Conservation (phyloP, 495 filamentous ascomycete genomes). For the Penicillium steckii region DNA sequence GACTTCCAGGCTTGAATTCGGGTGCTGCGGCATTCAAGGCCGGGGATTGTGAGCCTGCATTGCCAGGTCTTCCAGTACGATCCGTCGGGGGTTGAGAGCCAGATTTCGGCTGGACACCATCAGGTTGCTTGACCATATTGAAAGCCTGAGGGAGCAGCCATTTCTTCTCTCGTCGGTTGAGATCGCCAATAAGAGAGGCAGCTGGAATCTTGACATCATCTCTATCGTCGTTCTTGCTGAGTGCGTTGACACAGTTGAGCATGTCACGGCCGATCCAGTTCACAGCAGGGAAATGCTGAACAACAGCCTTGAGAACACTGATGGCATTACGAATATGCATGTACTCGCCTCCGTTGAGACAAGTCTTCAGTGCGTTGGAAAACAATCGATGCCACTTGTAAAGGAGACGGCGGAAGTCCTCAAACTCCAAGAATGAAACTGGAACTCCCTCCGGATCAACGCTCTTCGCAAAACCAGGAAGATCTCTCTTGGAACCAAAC, state of each 20-base stretch:
- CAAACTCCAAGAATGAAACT: slow-evolving; percentile 69
- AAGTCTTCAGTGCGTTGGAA: slow-evolving; percentile 70
- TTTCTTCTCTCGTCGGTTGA: slow-evolving; percentile 72
- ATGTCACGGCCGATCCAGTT: slow-evolving; percentile 83
- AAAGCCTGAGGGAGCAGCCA: slow-evolving; percentile 91
- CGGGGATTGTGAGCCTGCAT: slow-evolving; percentile 36
- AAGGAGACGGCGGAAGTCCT: slow-evolving; percentile 79
- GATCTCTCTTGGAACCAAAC: slow-evolving; percentile 57
- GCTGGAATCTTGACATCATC: slow-evolving; percentile 90
- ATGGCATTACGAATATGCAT: slow-evolving; percentile 98
- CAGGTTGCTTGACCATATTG: slow-evolving; percentile 26
- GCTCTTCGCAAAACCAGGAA: slow-evolving; percentile 68
- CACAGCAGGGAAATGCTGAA: slow-evolving; percentile 79
- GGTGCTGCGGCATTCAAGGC: slow-evolving; percentile 46
- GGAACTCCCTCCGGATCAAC: slow-evolving; percentile 62
- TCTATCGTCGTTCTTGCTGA: slow-evolving; percentile 67
- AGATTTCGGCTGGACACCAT: slow-evolving; percentile 28
- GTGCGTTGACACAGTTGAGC: slow-evolving; percentile 60
- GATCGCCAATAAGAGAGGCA: slow-evolving; percentile 76
- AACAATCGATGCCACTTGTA: slow-evolving; percentile 88
- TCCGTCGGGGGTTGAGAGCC: slow-evolving; percentile 18
- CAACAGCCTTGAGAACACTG: slow-evolving; percentile 77
- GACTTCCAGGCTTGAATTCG: slow-evolving; percentile 44
- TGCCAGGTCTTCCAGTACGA: slow-evolving; percentile 34
- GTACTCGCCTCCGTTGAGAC: slow-evolving; percentile 80